Percentiles rank a stretch among this genome's conserved stretches.
These are phyloP conservation scores for Neurospora tetrasperma DNA, from an alignment of 495 filamentous ascomycete genomes.

Conservation along the genomic window DNA sequence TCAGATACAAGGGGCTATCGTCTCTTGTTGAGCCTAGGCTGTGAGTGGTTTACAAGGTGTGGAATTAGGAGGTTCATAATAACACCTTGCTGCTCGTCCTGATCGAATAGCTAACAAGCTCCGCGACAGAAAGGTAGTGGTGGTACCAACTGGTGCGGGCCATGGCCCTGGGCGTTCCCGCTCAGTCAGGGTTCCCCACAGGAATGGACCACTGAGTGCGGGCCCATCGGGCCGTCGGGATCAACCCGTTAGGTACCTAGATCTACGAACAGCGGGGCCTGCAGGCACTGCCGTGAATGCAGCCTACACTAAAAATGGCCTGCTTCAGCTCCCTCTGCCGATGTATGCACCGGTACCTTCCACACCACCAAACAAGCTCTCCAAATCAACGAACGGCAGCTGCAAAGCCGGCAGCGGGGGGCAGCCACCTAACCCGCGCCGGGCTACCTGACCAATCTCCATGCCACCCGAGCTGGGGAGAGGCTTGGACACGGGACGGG, in stretches of 20 bases:
- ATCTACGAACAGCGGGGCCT: neutral
- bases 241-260: neutral
- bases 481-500: neutral
- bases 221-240: neutral
- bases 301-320: neutral
- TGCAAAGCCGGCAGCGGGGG: neutral
- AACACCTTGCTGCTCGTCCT: neutral
- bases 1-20: too few relatives aligned
- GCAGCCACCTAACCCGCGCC: neutral
- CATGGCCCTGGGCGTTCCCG: neutral
- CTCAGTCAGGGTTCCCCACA: neutral
- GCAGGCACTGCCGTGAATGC: neutral
- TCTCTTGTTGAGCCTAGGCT: neutral
- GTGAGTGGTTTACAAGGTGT: neutral
- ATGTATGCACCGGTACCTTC: neutral
- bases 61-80: neutral
- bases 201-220: neutral
- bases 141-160: neutral
- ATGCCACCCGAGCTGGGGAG: neutral
- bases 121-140: neutral
- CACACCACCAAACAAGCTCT: neutral
- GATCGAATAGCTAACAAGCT: neutral
- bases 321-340: too few relatives aligned
- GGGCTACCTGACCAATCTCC: neutral
- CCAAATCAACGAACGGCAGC: neutral